These are phyloP conservation scores for Crithidia mellificae DNA, from an alignment of 208 protist genomes.

Conservation along the genomic window DNA sequence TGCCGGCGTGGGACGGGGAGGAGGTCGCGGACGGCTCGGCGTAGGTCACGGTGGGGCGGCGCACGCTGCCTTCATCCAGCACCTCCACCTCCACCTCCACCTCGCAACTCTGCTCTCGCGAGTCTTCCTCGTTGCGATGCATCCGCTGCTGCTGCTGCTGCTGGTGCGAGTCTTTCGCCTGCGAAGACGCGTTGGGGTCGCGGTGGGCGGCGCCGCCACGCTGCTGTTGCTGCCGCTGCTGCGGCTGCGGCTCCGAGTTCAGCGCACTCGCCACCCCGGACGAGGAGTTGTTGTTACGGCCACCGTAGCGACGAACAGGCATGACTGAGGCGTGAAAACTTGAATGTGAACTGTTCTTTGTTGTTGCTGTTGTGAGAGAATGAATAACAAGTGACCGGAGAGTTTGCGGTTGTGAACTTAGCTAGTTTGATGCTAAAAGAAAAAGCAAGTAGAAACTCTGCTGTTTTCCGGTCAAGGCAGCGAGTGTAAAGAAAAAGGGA, in stretches of 20 bases:
- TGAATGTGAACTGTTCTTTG: too few species aligned
- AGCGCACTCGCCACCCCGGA: constrained; percentile 17
- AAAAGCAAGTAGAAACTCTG: too few species aligned
- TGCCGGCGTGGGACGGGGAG: not conserved
- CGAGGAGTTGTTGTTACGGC: constrained; percentile 33
- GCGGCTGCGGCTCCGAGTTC: not conserved
- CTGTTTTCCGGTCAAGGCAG: too few species aligned
- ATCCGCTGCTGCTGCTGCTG: constrained; percentile 4
- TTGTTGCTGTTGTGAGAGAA: too few species aligned
- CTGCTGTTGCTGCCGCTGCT: not conserved
- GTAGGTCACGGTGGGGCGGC: constrained; percentile 5
- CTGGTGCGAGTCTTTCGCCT: not conserved
- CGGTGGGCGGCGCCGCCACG: constrained; percentile 7
- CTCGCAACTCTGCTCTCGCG: constrained; percentile 22
- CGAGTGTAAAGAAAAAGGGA: too few species aligned
- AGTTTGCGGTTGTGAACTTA: too few species aligned
- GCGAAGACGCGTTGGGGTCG: constrained; percentile 7
- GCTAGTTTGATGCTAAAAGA: too few species aligned
- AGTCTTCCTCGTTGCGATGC: not conserved
- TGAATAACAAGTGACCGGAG: too few species aligned
- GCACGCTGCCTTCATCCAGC: not conserved
- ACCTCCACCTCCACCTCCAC: constrained; percentile 31
- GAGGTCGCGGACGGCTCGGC: constrained; percentile 2
- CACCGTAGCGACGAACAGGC: constrained; percentile 33
- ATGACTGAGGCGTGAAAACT: too few species aligned